phyloP scores from a whole-genome alignment of 2,329 filamentous ascomycete genomes.

The Neocucurbitaria cava region DNA sequence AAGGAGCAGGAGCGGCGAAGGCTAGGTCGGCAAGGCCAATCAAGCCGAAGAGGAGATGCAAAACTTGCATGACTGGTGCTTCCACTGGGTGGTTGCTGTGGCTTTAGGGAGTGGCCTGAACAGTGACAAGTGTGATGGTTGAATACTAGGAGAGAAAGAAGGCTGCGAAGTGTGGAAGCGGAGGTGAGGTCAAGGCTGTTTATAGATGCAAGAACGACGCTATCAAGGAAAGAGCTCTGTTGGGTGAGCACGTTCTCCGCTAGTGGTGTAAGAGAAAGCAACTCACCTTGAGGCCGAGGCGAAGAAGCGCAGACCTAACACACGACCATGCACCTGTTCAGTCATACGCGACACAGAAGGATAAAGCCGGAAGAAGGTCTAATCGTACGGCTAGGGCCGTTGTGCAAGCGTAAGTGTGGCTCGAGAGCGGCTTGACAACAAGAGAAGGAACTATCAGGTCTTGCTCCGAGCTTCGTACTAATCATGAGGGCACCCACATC shows the following conservation, averaged over 20 bases:
- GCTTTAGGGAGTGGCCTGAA: background rate
- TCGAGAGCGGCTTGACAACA: background rate
- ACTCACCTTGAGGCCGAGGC: background rate
- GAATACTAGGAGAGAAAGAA: background rate
- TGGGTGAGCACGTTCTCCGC: background rate
- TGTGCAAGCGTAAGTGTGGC: background rate
- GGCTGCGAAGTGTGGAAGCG: background rate
- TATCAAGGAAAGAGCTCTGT: background rate
- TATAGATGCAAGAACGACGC: background rate
- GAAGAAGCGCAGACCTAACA: background rate
- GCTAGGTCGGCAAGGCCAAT: conserved; percentile 3
- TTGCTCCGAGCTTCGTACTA: background rate
- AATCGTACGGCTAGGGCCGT: background rate
- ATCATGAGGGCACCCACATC: background rate
- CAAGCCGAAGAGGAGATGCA: conserved; percentile 1
- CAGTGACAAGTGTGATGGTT: background rate
- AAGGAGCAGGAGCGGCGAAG: conserved; percentile 3
- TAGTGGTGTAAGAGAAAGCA: background rate
- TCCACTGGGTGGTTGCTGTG: background rate
- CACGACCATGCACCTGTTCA: background rate
- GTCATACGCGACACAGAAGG: too few relatives aligned
- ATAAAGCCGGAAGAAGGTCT: background rate
- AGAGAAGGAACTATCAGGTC: background rate
- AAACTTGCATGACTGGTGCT: background rate
- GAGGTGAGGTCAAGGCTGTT: background rate